Percentiles rank a stretch among this genome's conserved stretches.
phyloP scores from a whole-genome alignment of 1,284 basidiomycete species.

The Peniophora sp. region DNA sequence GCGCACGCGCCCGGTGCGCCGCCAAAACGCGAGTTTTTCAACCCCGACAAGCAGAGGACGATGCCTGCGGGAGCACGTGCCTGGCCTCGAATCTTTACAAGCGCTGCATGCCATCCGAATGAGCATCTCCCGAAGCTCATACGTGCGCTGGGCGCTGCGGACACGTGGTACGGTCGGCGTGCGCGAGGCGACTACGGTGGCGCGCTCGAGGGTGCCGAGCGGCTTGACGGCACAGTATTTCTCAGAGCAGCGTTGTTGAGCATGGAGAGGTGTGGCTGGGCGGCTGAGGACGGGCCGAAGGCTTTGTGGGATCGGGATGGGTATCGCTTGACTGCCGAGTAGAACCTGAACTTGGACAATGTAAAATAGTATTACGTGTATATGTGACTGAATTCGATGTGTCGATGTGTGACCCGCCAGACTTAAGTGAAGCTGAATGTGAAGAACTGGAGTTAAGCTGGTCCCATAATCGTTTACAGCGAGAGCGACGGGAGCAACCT shows the following conservation, averaged over 20 bases:
- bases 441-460: too few species aligned
- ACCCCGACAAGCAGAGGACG: constrained; percentile 21
- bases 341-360: too few species aligned
- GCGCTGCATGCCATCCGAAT: constrained; percentile 43
- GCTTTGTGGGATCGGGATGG: constrained; percentile 4
- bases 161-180: constrained; percentile 36
- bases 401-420: too few species aligned
- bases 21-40: constrained; percentile 16
- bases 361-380: too few species aligned
- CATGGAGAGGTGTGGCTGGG: constrained; percentile 6
- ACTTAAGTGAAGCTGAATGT: too few species aligned
- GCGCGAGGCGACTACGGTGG: constrained; percentile 24
- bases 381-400: too few species aligned
- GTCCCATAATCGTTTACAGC: too few species aligned
- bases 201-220: constrained; percentile 32
- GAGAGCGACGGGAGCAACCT: too few species aligned
- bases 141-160: constrained; percentile 48
- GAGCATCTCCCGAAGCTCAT: constrained; percentile 58
- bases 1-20: constrained; percentile 19
- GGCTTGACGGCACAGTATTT: constrained; percentile 3
- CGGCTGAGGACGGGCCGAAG: constrained; percentile 1
- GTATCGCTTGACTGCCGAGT: not conserved
- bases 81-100: constrained; percentile 50
- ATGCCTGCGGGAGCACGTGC: constrained; percentile 30
- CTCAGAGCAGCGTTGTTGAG: constrained; percentile 3